Evolutionary conservation across 139 green algal genomes (phyloP), one percentile per base, ranked within the genome.

Genomic region (Spirogloea muscicola): DNA sequence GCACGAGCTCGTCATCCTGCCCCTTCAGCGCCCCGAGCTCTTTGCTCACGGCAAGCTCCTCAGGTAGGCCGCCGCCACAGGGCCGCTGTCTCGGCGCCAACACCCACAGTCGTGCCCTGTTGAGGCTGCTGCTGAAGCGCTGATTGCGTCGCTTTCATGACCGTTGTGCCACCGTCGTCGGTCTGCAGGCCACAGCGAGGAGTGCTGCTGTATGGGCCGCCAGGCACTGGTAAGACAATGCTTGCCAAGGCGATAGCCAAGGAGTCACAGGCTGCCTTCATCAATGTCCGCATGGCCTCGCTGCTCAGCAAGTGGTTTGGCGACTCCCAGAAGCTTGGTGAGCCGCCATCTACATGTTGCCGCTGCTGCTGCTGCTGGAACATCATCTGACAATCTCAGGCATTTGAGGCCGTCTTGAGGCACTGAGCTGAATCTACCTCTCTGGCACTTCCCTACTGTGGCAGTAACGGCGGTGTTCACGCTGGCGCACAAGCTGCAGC

Each of bases 271-370:
- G 95, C 91, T 62, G 93, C 85, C 79, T 98, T 98, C 85, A 91
- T 98, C 67, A 96, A 95, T 72, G 85, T 98, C 31, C 90, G 91
- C 39, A 79, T 90, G 7, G 77, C 74, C 62, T 87, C 82, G 42
- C 84, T 98, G 40, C 88, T 96, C 76, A 90, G 72, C 85, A 98
- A 98, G 86, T 98, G 93, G 91, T 92, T 94, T 68, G 93, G 93
- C 3, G 93, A 97, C 68, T 91, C 90, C 2, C 88, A 96, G 77
- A 96, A 96, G 81, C 82, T 93, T 46, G 70, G 70, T 79, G 38
- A 29, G 70, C 38, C n/a, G n/a, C n/a, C n/a, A n/a, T n/a, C n/a
- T n/a, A n/a, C n/a, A n/a, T n/a, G n/a, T n/a, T n/a, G n/a, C n/a
- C n/a, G n/a, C n/a, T n/a, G n/a, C n/a, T n/a, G n/a, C n/a, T n/a